These are phyloP conservation scores for Blastobotrys arbuscula DNA, from an alignment of 1,139 yeast genomes.

Conservation along the genomic window DNA sequence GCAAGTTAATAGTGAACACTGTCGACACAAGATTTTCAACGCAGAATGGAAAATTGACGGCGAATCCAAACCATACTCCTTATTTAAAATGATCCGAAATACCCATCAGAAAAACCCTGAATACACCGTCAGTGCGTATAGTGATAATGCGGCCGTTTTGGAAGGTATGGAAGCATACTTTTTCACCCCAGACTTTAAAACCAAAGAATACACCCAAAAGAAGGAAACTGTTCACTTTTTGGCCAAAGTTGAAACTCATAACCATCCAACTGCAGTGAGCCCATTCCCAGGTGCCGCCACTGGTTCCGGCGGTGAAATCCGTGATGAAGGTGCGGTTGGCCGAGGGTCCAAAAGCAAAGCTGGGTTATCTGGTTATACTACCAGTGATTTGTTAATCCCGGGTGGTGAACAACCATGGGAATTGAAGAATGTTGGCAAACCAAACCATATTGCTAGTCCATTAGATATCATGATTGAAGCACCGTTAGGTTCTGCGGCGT, in stretches of 20 bases:
- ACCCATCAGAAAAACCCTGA: conserved; percentile 80
- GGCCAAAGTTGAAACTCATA: conserved; percentile 96
- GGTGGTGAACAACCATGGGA: conserved; percentile 93
- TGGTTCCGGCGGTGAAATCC: conserved; percentile 99
- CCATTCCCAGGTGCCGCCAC: conserved; percentile 99
- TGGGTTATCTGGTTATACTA: conserved; percentile 90
- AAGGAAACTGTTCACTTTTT: conserved; percentile 82
- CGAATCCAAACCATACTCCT: conserved; percentile 59
- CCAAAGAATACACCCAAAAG: conserved; percentile 67
- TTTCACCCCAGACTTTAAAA: conserved; percentile 66
- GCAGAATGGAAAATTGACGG: conserved; percentile 98
- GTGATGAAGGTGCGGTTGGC: conserved; percentile 99
- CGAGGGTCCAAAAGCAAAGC: conserved; percentile 97
- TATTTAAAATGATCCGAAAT: conserved; percentile 94
- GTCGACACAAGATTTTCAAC: conserved; percentile 97
- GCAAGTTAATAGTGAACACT: conserved; percentile 98
- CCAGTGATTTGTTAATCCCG: conserved; percentile 86
- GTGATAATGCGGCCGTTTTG: conserved; percentile 98
- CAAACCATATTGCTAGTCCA: conserved; percentile 87
- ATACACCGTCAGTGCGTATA: conserved; percentile 86
- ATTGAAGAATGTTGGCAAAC: conserved; percentile 76
- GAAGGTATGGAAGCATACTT: conserved; percentile 71
- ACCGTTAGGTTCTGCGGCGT: conserved; percentile 96
- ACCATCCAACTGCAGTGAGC: conserved; percentile 98
- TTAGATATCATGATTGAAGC: conserved; percentile 96